These are phyloP conservation scores for Botrytis tulipae DNA, from an alignment of 2,329 filamentous ascomycete species.

Conservation along the genomic window DNA sequence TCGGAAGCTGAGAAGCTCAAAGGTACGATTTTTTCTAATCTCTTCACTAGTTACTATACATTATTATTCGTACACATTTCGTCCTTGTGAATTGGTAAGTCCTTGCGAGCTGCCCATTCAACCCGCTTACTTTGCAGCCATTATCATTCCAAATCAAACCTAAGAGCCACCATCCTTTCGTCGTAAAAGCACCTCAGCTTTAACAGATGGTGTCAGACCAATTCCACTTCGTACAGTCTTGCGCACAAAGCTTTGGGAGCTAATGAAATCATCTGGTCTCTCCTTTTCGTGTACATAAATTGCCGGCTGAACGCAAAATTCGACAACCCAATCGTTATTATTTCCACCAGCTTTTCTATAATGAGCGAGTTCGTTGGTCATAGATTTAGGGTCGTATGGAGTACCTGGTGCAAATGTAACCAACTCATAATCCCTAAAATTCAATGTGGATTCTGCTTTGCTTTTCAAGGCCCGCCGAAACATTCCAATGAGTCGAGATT, in stretches of 20 bases:
- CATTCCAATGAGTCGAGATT: slow-evolving; percentile 14
- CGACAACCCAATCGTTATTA: neutral
- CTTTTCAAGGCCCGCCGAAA: slow-evolving; percentile 21
- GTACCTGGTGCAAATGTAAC: slow-evolving; percentile 22
- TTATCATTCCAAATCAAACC: neutral
- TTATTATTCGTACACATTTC: neutral
- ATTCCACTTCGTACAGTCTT: neutral
- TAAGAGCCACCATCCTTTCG: neutral
- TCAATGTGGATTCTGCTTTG: slow-evolving; percentile 26
- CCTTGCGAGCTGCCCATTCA: neutral
- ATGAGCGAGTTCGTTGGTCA: slow-evolving; percentile 20
- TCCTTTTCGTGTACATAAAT: neutral
- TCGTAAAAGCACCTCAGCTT: neutral
- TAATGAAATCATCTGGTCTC: neutral
- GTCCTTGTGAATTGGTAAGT: neutral
- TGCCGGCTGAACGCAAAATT: slow-evolving; percentile 3
- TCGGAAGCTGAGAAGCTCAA: neutral
- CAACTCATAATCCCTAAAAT: slow-evolving; percentile 26
- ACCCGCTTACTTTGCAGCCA: neutral
- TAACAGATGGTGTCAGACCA: neutral
- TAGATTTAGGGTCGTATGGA: slow-evolving; percentile 19
- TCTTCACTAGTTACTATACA: neutral
- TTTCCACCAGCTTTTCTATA: neutral
- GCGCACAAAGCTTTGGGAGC: neutral
- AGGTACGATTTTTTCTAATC: neutral